phyloP scores from a whole-genome alignment of 2,329 filamentous ascomycete species.

The Pseudogymnoascus sp. region DNA sequence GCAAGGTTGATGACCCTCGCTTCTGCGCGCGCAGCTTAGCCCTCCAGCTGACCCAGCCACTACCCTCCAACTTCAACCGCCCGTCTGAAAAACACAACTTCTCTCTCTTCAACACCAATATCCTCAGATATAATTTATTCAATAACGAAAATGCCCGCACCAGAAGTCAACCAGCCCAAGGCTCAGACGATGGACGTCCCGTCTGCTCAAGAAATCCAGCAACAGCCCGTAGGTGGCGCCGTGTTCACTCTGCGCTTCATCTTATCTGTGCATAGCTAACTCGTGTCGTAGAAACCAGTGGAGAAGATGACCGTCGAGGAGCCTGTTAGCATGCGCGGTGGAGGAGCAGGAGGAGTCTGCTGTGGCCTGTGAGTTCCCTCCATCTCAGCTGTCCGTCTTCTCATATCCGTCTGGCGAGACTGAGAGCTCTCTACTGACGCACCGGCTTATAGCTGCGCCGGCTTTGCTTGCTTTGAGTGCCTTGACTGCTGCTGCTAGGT shows the following conservation, averaged over 20 bases:
- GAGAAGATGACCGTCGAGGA: conserved; percentile 14
- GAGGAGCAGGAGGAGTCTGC: conserved; percentile 20
- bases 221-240: conserved; percentile 19
- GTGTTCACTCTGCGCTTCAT: not conserved
- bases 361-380: conserved; percentile 19
- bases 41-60: conserved; percentile 8
- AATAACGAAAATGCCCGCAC: conserved; percentile 10
- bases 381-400: not conserved
- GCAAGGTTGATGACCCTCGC: not conserved
- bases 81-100: not conserved
- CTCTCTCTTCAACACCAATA: not conserved
- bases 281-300: conserved; percentile 11
- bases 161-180: conserved; percentile 10
- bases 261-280: not conserved
- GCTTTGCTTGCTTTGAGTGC: conserved; percentile 22
- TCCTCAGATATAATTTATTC: not conserved
- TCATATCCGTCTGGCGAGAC: not conserved
- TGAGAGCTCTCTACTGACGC: not conserved
- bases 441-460: conserved; percentile 16
- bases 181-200: conserved; percentile 10
- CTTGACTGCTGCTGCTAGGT: conserved; percentile 21
- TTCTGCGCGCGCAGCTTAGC: conserved; percentile 3
- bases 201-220: conserved; percentile 11
- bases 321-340: conserved; percentile 19
- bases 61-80: not conserved